Conservation (phyloP, 768 basidiomycete genomes). For the Auricularia sp. region DNA sequence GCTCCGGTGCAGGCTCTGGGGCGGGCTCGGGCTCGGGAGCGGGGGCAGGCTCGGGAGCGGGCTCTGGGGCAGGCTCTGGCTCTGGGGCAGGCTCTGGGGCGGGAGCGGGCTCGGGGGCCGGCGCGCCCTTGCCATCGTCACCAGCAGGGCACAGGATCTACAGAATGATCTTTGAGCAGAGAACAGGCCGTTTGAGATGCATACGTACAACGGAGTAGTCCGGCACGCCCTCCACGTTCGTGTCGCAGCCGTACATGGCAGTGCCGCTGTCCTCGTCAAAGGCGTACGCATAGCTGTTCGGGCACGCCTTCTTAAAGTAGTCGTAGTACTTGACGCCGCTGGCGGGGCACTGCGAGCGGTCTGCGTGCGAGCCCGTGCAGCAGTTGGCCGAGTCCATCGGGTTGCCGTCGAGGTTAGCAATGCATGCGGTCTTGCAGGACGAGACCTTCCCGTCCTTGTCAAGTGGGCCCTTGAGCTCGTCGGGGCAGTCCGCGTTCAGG, state of each 20-base stretch:
- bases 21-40: neutral
- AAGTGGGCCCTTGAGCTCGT: neutral
- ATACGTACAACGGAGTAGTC: neutral
- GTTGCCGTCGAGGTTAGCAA: slow-evolving; percentile 1
- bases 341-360: neutral
- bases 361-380: neutral
- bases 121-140: neutral
- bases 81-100: neutral
- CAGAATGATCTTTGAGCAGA: neutral
- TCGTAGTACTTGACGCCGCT: neutral
- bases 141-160: neutral
- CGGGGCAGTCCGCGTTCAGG: neutral
- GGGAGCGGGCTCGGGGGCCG: neutral
- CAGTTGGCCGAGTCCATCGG: neutral
- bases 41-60: neutral
- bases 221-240: neutral
- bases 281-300: neutral
- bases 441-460: neutral
- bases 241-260: neutral
- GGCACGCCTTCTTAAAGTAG: neutral
- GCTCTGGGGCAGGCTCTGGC: neutral
- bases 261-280: slow-evolving; percentile 2
- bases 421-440: neutral
- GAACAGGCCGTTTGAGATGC: neutral
- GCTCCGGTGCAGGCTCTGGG: neutral